Base-by-base conservation (phyloP, 1,284 basidiomycete species). In the Ceratobasidium sp. region DNA sequence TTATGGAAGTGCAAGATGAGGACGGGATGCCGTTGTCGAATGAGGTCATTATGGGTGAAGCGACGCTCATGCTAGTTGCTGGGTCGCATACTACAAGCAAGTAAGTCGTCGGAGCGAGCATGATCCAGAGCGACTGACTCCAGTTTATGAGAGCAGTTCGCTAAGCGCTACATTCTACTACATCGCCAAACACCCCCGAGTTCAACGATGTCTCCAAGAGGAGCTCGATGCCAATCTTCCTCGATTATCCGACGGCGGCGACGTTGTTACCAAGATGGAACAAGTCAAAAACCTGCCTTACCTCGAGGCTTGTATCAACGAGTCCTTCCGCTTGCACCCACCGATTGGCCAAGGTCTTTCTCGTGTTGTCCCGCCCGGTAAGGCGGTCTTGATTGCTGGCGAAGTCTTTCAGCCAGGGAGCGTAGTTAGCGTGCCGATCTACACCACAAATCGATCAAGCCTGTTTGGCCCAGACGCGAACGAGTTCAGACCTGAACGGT, bases 131-230 rank as follows among this genome's bases (percentile, higher is more conserved):
- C 40, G 12, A 26, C 9, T 18, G 70, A 44, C 44, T 20, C 15
- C 26, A 44, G 58, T 68, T 78, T 1, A 61, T 61, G 33, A 33
- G 33, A 33, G 18, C 53, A 93, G 93, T 86, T 94, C 94, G 33
- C 93, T 93, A 2, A 95, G 93, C 81, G 94, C 94, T 9, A 94
- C 97, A 82, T 89, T 95, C 18, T 96, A 94, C 86, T 90, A 95
- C 85, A 89, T 97, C 79, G 91, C 93, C 9, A 85, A 86, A 44
- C 90, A 94, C 85, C 94, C 90, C 1, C 83, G 85, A 10, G 89
- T 89, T 12, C 93, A 95, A 83, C 86, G 85, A 78, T 93, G 92
- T 83, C 89, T 97, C 15, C 93, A 95, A 77, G 87, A 87, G 69
- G 95, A 97, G 84, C 90, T 97, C 33, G 95, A 97, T 83, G 90